Conservation (phyloP, 2,329 filamentous ascomycete genomes). For the Aspergillus udagawae region DNA sequence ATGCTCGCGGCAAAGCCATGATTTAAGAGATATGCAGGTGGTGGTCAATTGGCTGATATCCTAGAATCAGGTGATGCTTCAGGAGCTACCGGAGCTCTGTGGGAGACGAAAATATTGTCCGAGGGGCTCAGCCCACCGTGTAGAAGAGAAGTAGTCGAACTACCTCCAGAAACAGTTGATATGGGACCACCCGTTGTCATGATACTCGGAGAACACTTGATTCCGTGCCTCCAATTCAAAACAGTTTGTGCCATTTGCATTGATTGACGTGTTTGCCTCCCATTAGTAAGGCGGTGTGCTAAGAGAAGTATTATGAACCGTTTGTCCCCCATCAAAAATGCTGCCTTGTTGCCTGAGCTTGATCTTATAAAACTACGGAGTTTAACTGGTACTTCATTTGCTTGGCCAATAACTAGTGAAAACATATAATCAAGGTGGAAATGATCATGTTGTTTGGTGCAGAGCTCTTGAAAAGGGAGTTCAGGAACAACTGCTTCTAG, state of each 20-base stretch:
- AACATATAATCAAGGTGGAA: background rate
- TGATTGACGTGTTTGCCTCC: background rate
- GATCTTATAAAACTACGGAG: background rate
- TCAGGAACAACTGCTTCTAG: background rate
- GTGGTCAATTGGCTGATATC: constrained; percentile 12
- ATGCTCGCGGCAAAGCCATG: constrained; percentile 32
- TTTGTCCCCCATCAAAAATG: too few relatives aligned
- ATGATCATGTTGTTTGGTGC: background rate
- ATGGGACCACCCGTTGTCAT: background rate
- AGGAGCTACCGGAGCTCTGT: background rate
- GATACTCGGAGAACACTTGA: background rate
- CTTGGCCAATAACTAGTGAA: background rate
- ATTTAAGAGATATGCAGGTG: constrained; percentile 10
- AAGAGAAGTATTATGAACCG: too few relatives aligned
- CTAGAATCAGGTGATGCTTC: constrained; percentile 14
- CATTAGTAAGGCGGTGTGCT: background rate
- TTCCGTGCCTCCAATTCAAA: background rate
- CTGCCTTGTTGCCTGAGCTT: background rate
- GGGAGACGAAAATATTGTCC: background rate
- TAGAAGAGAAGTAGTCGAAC: background rate
- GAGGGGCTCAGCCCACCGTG: background rate
- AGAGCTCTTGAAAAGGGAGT: background rate
- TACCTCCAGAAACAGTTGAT: background rate
- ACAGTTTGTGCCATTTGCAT: background rate
- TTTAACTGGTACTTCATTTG: background rate